A percentile compares a stretch with the other conserved stretches of the same genome.
phyloP scores from a whole-genome alignment of 331 rosid genomes.

The Acacia pycnantha region DNA sequence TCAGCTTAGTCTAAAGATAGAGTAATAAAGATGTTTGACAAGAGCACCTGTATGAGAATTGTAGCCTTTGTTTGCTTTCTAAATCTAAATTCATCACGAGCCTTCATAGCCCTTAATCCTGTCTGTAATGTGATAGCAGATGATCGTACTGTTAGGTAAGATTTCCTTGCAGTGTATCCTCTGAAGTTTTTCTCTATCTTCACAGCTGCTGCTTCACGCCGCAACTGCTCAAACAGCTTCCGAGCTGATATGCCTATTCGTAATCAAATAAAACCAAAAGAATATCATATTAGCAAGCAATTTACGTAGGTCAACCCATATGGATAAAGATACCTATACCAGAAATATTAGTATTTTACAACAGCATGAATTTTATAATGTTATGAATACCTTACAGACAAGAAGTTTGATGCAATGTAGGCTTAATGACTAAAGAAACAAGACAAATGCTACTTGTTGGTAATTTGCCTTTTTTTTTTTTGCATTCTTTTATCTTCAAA shows the following conservation, averaged over 20 bases:
- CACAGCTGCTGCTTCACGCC: constrained; percentile 87
- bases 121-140: constrained; percentile 85
- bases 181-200: constrained; percentile 81
- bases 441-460: neutral
- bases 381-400: constrained; percentile 10
- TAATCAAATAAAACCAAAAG: constrained; percentile 32
- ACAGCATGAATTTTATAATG: constrained; percentile 24
- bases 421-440: constrained; percentile 13
- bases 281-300: constrained; percentile 24
- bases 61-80: constrained; percentile 96
- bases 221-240: constrained; percentile 72
- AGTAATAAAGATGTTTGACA: constrained; percentile 27
- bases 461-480: neutral
- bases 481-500: neutral
- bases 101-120: constrained; percentile 96
- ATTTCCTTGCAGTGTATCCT: constrained; percentile 58
- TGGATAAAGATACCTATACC: neutral
- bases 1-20: constrained; percentile 13
- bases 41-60: constrained; percentile 69
- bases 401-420: constrained; percentile 9
- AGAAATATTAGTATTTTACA: constrained; percentile 4
- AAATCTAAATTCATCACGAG: constrained; percentile 95
- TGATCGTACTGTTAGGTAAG: constrained; percentile 49
- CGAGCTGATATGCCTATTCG: constrained; percentile 76
- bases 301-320: constrained; percentile 15